Conservation (phyloP, 768 basidiomycete species). For the Wakefieldia striispora region DNA sequence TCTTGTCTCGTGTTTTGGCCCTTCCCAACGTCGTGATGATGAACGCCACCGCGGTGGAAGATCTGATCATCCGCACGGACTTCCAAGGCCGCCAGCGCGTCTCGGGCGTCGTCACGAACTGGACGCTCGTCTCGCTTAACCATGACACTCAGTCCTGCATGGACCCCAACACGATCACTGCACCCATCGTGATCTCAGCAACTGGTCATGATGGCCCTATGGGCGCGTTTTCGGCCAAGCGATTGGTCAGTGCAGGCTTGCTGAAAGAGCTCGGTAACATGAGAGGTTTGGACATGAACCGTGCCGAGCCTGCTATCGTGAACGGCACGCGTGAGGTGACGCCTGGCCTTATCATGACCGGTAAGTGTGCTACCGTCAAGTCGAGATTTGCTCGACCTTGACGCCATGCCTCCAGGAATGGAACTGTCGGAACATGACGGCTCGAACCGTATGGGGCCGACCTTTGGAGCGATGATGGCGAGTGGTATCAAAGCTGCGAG, state of each 20-base stretch:
- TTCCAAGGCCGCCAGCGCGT: conserved; percentile 41
- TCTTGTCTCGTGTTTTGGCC: conserved; percentile 67
- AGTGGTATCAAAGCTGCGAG: conserved; percentile 72
- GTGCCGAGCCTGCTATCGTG: conserved; percentile 79
- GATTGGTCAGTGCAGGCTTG: conserved; percentile 73
- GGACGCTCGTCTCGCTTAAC: conserved; percentile 49
- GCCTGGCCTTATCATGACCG: conserved; percentile 73
- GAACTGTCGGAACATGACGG: conserved; percentile 82
- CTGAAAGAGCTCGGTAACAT: conserved; percentile 75
- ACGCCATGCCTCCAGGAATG: conserved; percentile 53
- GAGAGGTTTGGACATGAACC: conserved; percentile 78
- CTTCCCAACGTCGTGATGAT: conserved; percentile 71
- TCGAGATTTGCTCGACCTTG: background rate
- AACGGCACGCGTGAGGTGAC: conserved; percentile 74
- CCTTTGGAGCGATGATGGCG: conserved; percentile 79
- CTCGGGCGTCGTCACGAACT: conserved; percentile 55
- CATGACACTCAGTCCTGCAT: conserved; percentile 79
- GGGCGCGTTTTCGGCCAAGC: conserved; percentile 80
- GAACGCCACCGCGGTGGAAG: conserved; percentile 82
- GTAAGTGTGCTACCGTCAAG: conserved; percentile 39
- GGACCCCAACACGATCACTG: conserved; percentile 83
- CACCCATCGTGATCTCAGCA: conserved; percentile 67
- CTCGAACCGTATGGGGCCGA: conserved; percentile 73
- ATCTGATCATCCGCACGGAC: conserved; percentile 66
- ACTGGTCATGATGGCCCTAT: conserved; percentile 79